phyloP scores from a whole-genome alignment of 441 rosid species.

The Eutrema salsugineum region DNA sequence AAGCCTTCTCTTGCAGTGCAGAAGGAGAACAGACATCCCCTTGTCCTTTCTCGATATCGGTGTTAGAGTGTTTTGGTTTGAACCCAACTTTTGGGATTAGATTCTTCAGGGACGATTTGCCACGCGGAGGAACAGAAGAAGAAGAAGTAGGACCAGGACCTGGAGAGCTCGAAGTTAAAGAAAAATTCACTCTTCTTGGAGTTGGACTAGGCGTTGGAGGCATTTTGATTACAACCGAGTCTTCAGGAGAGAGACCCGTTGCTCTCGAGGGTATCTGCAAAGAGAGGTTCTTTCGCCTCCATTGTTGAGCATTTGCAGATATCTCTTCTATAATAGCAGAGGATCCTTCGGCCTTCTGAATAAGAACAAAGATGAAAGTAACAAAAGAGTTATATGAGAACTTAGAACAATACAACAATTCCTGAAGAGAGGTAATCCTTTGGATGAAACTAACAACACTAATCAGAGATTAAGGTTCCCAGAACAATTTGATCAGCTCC shows the following conservation, averaged over 20 bases:
- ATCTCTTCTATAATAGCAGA: slow-evolving; percentile 51
- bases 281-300: slow-evolving; percentile 71
- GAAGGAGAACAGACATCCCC: slow-evolving; percentile 38
- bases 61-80: slow-evolving; percentile 47
- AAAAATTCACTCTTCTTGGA: slow-evolving; percentile 81
- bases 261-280: slow-evolving; percentile 79
- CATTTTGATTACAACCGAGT: slow-evolving; percentile 58
- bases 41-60: slow-evolving; percentile 62
- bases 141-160: slow-evolving; percentile 34
- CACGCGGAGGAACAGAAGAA: slow-evolving; percentile 38
- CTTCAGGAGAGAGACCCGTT: slow-evolving; percentile 45
- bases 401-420: neutral
- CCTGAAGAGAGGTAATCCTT: slow-evolving; percentile 1
- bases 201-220: slow-evolving; percentile 79
- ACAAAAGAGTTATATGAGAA: slow-evolving; percentile 4
- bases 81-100: slow-evolving; percentile 73
- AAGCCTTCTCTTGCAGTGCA: slow-evolving; percentile 52
- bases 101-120: slow-evolving; percentile 68
- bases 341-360: slow-evolving; percentile 47
- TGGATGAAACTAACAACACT: slow-evolving; percentile 10
- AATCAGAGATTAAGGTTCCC: neutral
- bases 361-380: slow-evolving; percentile 2
- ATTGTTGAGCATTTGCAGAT: slow-evolving; percentile 33
- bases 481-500: neutral
- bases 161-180: slow-evolving; percentile 49